Base-by-base conservation (phyloP, 2,329 filamentous ascomycete species). In the Colletotrichum salicis region DNA sequence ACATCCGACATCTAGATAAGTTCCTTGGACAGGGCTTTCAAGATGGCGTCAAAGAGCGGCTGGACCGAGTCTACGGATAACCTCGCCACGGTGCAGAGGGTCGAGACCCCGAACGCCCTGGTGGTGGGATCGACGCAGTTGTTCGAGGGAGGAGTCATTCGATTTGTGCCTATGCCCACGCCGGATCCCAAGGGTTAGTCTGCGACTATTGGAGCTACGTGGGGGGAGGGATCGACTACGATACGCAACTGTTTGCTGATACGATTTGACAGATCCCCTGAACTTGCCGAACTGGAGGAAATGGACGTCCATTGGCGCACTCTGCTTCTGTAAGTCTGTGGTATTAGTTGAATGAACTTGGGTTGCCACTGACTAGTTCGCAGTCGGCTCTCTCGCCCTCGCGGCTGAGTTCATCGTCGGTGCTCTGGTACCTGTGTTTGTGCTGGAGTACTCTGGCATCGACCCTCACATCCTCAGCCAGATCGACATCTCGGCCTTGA, bases 361-460 rank as follows among this genome's bases (percentile, higher is more conserved):
- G 3, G 5, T 24, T 13, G 55, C 15, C 13, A 13, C 64, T 72
- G n/a, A 73, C 13, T 1, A 2, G 1, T 5, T 12, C n/a, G 27
- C 35, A 73, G 73, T 74, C 31, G 73, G 73, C 12, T 73, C 73
- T 10, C 73, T 74, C 19, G 73, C 73, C 6, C 61, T 74, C 27
- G 45, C 73, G 13, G 73, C 73, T 45, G 73, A 74, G 64, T 62
- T 76, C 41, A 77, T 79, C 57, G 76, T 82, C 59, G 78, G 76
- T 41, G 74, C 75, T 4, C 74, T 81, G 45, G 73, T 81, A 12
- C 80, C 81, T 51, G 76, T 82, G 31, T 82, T 81, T 67, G 73
- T 79, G 10, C 76, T 82, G 63, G 78, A 81, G 72, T 82, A 82
- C 62, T 77, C 78, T 13, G 79, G 80, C 33, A 75, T 80, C 27